A percentile compares a stretch with the other conserved stretches of the same genome.
Conservation (phyloP, 306 rosid genomes). For the Vigna unguiculata region DNA sequence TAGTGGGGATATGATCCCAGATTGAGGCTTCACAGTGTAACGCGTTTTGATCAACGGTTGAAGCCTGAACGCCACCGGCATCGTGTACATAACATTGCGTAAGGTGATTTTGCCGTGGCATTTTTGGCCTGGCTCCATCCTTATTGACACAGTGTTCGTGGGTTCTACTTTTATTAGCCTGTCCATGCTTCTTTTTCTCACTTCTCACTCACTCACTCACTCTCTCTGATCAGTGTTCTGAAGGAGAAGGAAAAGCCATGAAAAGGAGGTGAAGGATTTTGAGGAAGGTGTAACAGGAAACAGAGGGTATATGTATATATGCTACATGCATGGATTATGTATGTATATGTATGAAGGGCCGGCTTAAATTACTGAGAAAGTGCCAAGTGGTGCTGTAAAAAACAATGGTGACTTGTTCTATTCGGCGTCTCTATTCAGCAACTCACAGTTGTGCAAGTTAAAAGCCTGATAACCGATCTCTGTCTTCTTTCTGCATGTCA, state of each 20-base stretch:
- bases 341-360: slow-evolving; percentile 38
- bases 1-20: slow-evolving; percentile 79
- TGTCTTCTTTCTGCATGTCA: slow-evolving; percentile 36
- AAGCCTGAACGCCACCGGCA: slow-evolving; percentile 87
- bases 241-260: slow-evolving; percentile 15
- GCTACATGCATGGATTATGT: no score
- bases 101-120: slow-evolving; percentile 65
- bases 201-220: not conserved
- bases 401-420: slow-evolving; percentile 80
- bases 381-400: slow-evolving; percentile 75
- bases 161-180: slow-evolving; percentile 85
- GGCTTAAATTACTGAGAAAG: slow-evolving; percentile 47
- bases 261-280: not conserved
- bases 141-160: slow-evolving; percentile 60
- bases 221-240: not conserved
- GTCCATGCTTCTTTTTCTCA: slow-evolving; percentile 52
- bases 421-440: slow-evolving; percentile 50
- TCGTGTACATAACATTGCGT: slow-evolving; percentile 88
- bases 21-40: slow-evolving; percentile 71
- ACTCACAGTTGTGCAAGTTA: slow-evolving; percentile 17
- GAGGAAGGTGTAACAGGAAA: not conserved
- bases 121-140: slow-evolving; percentile 60
- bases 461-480: slow-evolving; percentile 4
- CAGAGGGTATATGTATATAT: not conserved
- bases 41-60: slow-evolving; percentile 69